Percentiles rank a stretch among this genome's conserved stretches.
Conservation (phyloP, 2,329 filamentous ascomycete species). For the Fusarium chuoi region DNA sequence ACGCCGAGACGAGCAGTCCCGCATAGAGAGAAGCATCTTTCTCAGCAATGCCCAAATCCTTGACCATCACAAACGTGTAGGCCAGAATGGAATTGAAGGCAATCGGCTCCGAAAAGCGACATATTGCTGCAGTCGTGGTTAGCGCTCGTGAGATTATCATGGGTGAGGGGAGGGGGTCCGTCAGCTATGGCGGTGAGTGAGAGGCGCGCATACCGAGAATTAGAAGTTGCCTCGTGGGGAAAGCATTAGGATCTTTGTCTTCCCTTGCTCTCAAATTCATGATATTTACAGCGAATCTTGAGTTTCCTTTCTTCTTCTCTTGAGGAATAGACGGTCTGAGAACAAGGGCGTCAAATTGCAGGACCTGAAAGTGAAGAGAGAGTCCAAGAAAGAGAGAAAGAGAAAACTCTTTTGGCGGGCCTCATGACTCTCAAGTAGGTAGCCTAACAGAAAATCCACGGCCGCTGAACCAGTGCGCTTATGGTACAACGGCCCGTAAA, state of each 20-base stretch:
- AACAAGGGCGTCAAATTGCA: neutral
- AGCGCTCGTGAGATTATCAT: neutral
- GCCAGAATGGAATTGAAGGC: slow-evolving; percentile 92
- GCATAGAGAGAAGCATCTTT: slow-evolving; percentile 84
- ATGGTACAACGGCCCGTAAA: slow-evolving; percentile 24
- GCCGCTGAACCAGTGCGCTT: slow-evolving; percentile 11
- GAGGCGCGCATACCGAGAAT: slow-evolving; percentile 22
- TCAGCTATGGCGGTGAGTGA: neutral
- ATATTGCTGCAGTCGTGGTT: slow-evolving; percentile 36
- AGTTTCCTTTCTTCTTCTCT: neutral
- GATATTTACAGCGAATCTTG: neutral
- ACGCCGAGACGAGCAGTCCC: slow-evolving; percentile 84
- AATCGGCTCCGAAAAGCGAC: slow-evolving; percentile 80
- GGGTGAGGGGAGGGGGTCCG: neutral
- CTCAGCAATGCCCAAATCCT: slow-evolving; percentile 77
- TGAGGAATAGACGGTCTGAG: neutral
- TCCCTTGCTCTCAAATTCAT: slow-evolving; percentile 23
- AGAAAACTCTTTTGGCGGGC: slow-evolving; percentile 24
- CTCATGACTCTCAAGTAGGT: slow-evolving; percentile 25
- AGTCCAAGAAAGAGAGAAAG: neutral
- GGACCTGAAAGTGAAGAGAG: neutral
- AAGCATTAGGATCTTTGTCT: slow-evolving; percentile 21
- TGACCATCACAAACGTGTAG: slow-evolving; percentile 89
- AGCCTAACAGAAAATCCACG: slow-evolving; percentile 16
- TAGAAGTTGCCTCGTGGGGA: slow-evolving; percentile 24